Evolutionary conservation across 2,329 filamentous ascomycete species (phyloP).

Genomic region (Calonectria crousiana): DNA sequence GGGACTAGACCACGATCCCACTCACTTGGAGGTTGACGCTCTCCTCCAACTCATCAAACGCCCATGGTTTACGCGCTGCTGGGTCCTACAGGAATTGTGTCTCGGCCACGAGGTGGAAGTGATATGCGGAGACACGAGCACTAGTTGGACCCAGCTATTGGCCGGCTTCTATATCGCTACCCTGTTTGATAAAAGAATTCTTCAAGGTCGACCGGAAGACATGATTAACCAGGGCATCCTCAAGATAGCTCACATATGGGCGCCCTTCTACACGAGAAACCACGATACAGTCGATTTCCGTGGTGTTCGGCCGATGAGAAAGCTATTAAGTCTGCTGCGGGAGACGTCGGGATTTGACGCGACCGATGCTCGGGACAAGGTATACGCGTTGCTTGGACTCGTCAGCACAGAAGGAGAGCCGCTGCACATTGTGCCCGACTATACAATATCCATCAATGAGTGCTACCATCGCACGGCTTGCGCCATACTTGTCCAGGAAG

Average conservation of each 20-base stretch:
- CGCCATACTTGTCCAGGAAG: not conserved
- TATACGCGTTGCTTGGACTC: not conserved
- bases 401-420: not conserved
- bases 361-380: not conserved
- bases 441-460: not conserved
- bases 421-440: not conserved
- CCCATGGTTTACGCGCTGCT: not conserved
- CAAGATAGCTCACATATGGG: not conserved
- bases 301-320: not conserved
- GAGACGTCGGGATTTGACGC: not conserved
- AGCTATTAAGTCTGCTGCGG: not conserved
- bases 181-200: not conserved
- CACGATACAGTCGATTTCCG: not conserved
- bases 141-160: not conserved
- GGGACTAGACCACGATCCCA: not conserved
- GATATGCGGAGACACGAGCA: not conserved
- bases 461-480: not conserved
- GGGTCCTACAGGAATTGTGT: not conserved
- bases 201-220: not conserved
- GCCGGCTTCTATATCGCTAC: not conserved
- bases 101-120: not conserved
- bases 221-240: not conserved
- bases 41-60: not conserved
- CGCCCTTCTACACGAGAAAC: not conserved
- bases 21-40: not conserved